Evolutionary conservation across 208 protist species (phyloP).

Genomic region (Phytomonas serpens): DNA sequence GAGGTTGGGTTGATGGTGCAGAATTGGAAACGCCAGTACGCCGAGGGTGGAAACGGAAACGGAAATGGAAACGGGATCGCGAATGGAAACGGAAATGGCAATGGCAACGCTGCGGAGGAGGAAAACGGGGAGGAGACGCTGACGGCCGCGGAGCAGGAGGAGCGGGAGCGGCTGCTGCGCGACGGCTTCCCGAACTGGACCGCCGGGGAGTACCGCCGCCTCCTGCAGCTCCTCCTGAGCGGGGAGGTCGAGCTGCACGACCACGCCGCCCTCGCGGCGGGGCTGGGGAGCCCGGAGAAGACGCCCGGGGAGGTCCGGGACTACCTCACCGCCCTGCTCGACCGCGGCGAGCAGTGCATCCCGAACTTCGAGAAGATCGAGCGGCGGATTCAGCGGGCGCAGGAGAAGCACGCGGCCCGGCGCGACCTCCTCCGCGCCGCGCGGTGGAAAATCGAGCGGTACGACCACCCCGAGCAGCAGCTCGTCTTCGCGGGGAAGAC

Average conservation of each 20-base stretch:
- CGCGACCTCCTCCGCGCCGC: slow-evolving; percentile 55
- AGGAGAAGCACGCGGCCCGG: slow-evolving; percentile 25
- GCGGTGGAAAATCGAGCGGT: slow-evolving; percentile 79
- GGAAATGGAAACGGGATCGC: background rate
- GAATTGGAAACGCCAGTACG: slow-evolving; percentile 68
- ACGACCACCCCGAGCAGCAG: slow-evolving; percentile 53
- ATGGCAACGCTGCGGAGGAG: slow-evolving; percentile 13
- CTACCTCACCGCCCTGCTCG: slow-evolving; percentile 69
- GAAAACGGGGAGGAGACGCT: slow-evolving; percentile 51
- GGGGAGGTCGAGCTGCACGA: slow-evolving; percentile 51
- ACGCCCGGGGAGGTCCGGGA: slow-evolving; percentile 72
- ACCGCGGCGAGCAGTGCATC: slow-evolving; percentile 72
- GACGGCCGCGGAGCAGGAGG: slow-evolving; percentile 64
- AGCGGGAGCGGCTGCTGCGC: slow-evolving; percentile 62
- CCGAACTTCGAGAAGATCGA: slow-evolving; percentile 52
- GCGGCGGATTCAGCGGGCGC: slow-evolving; percentile 36
- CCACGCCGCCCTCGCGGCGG: slow-evolving; percentile 43
- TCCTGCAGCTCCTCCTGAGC: slow-evolving; percentile 37
- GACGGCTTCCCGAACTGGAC: slow-evolving; percentile 77
- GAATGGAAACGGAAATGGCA: background rate
- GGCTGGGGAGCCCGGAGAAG: slow-evolving; percentile 25
- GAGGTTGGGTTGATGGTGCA: slow-evolving; percentile 72
- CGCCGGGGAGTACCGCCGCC: slow-evolving; percentile 47
- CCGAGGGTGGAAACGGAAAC: slow-evolving; percentile 12
- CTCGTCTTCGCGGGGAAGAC: slow-evolving; percentile 33